Evolutionary conservation across 2,329 filamentous ascomycete genomes (phyloP).

Genomic region (Onygenales sp.): DNA sequence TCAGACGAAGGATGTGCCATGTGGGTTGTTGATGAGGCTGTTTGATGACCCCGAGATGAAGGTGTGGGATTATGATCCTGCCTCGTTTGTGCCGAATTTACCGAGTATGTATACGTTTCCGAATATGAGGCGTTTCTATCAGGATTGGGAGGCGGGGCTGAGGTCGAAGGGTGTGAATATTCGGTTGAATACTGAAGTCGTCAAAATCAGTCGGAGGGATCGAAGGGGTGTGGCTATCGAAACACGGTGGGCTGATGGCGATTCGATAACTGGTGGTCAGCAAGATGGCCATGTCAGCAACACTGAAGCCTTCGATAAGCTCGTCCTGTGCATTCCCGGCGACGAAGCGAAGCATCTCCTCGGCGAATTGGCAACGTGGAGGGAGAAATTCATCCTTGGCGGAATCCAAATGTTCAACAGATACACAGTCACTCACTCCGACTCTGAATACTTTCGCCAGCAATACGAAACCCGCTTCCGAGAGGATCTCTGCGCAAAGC

Average conservation of each 20-base stretch:
- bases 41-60: constrained; percentile 51
- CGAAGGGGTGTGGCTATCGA: constrained; percentile 42
- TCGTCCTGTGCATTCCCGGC: constrained; percentile 48
- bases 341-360: constrained; percentile 49
- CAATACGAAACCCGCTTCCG: constrained; percentile 49
- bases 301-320: constrained; percentile 47
- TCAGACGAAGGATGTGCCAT: constrained; percentile 61
- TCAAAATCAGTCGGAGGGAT: constrained; percentile 40
- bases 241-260: constrained; percentile 13
- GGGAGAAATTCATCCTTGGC: constrained; percentile 59
- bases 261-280: constrained; percentile 4
- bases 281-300: constrained; percentile 33
- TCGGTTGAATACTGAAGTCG: constrained; percentile 46
- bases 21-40: constrained; percentile 54
- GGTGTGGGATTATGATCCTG: constrained; percentile 49
- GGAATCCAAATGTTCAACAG: constrained; percentile 57
- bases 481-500: constrained; percentile 40
- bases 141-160: constrained; percentile 45
- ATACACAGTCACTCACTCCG: constrained; percentile 52
- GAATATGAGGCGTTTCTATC: constrained; percentile 48
- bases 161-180: constrained; percentile 45
- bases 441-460: constrained; percentile 47
- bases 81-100: constrained; percentile 45
- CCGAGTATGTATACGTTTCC: constrained; percentile 54
- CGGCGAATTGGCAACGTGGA: constrained; percentile 42